Evolutionary conservation across 1,284 basidiomycete genomes (phyloP).

Genomic region (Naganishia cerealis): DNA sequence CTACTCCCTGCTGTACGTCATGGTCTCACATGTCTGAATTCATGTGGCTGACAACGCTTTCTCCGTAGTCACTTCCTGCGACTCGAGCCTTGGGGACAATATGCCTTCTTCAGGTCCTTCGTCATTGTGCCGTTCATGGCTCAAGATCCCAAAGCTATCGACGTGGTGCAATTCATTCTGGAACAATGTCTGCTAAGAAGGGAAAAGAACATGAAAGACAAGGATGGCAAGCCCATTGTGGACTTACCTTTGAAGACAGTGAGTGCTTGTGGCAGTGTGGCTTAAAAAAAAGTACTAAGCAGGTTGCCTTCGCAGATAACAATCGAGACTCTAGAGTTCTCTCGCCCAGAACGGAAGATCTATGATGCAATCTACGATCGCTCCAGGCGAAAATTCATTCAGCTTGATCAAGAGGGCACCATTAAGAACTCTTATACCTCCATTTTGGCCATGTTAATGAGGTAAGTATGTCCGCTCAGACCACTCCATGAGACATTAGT

Average conservation of each 20-base stretch:
- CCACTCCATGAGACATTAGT: constrained; percentile 17
- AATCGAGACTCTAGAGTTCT: constrained; percentile 73
- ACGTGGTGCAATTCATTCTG: constrained; percentile 87
- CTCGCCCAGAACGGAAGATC: constrained; percentile 71
- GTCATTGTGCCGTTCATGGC: constrained; percentile 84
- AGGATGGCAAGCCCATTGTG: constrained; percentile 82
- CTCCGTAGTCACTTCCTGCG: constrained; percentile 73
- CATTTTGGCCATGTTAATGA: constrained; percentile 87
- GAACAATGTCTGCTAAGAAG: constrained; percentile 85
- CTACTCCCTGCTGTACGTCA: constrained; percentile 74
- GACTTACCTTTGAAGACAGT: constrained; percentile 83
- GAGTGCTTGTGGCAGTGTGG: constrained; percentile 30
- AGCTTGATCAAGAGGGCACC: constrained; percentile 70
- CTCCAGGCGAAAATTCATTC: constrained; percentile 62
- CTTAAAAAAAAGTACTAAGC: constrained; percentile 1
- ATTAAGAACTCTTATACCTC: constrained; percentile 83
- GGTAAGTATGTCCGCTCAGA: constrained; percentile 57
- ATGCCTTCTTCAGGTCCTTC: constrained; percentile 82
- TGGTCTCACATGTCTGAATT: background rate
- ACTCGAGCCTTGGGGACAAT: constrained; percentile 87
- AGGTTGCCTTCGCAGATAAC: constrained; percentile 56
- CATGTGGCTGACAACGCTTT: constrained; percentile 25
- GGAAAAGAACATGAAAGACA: constrained; percentile 91
- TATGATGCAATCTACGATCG: constrained; percentile 61
- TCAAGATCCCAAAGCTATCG: constrained; percentile 83